A percentile compares a stretch with the other conserved stretches of the same genome.
These are phyloP conservation scores for Phoma sp. DNA, from an alignment of 2,329 filamentous ascomycete genomes.

Conservation along the genomic window DNA sequence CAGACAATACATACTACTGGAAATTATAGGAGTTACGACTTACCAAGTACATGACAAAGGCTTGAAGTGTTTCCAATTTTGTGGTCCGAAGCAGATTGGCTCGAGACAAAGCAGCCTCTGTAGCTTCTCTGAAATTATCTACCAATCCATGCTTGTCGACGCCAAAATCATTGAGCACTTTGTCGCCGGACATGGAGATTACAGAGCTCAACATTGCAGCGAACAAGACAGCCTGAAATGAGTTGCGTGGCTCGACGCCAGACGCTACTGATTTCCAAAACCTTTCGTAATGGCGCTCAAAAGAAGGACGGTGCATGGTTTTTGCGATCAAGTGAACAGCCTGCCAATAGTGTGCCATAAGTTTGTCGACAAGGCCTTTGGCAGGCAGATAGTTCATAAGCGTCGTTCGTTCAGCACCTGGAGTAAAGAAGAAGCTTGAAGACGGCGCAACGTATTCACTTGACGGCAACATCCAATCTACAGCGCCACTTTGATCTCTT, in stretches of 20 bases:
- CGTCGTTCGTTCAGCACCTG: slow-evolving; percentile 50
- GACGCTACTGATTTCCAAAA: slow-evolving; percentile 69
- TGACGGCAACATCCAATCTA: slow-evolving; percentile 66
- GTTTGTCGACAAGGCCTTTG: slow-evolving; percentile 62
- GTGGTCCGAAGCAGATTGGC: slow-evolving; percentile 75
- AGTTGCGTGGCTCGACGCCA: slow-evolving; percentile 66
- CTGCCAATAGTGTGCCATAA: slow-evolving; percentile 71
- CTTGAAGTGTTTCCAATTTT: slow-evolving; percentile 76
- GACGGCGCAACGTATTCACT: slow-evolving; percentile 71
- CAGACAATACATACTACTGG: not conserved
- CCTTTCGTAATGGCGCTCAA: slow-evolving; percentile 66
- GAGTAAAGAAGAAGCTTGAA: slow-evolving; percentile 70
- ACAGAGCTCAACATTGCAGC: slow-evolving; percentile 72
- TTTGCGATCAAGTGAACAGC: slow-evolving; percentile 72
- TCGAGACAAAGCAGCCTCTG: slow-evolving; percentile 70
- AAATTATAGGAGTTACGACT: slow-evolving; percentile 36
- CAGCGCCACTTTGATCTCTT: slow-evolving; percentile 18
- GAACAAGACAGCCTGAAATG: slow-evolving; percentile 72
- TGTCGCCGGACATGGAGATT: slow-evolving; percentile 67
- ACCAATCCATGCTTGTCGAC: slow-evolving; percentile 64
- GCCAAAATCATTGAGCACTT: slow-evolving; percentile 60
- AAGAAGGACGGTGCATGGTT: slow-evolving; percentile 70
- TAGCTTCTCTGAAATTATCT: slow-evolving; percentile 61
- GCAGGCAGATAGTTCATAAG: slow-evolving; percentile 68
- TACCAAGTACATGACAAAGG: slow-evolving; percentile 77